Conservation (phyloP, 345 rosid genomes). For the Syzygium aqueum region DNA sequence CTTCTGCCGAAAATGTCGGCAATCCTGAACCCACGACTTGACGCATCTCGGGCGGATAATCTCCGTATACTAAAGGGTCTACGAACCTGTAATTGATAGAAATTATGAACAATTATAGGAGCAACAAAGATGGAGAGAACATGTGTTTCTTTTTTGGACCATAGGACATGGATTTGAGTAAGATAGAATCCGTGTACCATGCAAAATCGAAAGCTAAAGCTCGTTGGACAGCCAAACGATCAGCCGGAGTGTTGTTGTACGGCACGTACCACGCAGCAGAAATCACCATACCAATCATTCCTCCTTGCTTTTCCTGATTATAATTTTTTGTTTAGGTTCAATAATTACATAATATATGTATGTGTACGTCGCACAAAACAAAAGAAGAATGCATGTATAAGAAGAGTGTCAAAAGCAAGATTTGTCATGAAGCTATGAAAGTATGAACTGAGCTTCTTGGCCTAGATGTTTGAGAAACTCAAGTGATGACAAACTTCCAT, state of each 20-base stretch:
- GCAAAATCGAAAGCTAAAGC: constrained; percentile 15
- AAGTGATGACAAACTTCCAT: neutral
- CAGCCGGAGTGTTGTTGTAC: constrained; percentile 5
- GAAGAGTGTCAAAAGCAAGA: neutral
- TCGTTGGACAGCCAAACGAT: constrained; percentile 16
- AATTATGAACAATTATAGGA: neutral
- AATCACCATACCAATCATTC: constrained; percentile 18
- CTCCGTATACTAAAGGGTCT: constrained; percentile 18
- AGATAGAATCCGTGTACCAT: neutral
- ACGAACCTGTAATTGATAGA: constrained; percentile 15
- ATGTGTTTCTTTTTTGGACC: too few relatives aligned
- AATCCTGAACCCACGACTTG: constrained; percentile 15
- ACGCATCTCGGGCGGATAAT: constrained; percentile 21
- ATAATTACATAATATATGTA: neutral
- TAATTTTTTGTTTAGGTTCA: neutral
- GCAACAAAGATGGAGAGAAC: neutral
- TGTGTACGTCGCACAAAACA: neutral
- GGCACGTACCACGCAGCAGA: constrained; percentile 14
- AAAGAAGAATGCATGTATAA: neutral
- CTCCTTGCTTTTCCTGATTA: constrained; percentile 20
- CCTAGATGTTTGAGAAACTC: neutral
- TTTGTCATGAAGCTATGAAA: neutral
- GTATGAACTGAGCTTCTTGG: neutral
- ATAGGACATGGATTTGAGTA: neutral
- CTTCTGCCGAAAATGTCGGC: constrained; percentile 16